These are phyloP conservation scores for Bothriochloa decipiens DNA, from an alignment of 176 grass and related monocot genomes.

Conservation along the genomic window DNA sequence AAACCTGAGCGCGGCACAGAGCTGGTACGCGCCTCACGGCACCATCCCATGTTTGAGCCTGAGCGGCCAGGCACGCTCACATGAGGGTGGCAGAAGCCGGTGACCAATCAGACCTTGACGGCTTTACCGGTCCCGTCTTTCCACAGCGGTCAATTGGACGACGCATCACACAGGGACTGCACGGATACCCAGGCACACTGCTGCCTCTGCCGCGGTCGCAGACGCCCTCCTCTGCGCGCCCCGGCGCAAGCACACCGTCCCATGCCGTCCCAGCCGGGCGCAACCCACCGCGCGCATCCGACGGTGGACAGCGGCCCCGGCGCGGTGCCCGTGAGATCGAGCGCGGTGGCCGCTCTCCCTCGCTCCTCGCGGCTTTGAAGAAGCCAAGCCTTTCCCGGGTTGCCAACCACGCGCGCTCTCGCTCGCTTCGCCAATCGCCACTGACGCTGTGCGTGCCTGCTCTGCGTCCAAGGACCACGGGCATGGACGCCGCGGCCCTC, in stretches of 20 bases:
- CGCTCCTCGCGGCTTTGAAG: not conserved
- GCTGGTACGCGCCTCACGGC: conserved; percentile 6
- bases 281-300: conserved; percentile 35
- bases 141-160: conserved; percentile 19
- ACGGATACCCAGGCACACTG: conserved; percentile 25
- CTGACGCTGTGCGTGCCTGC: not conserved
- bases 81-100: conserved; percentile 6
- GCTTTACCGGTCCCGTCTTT: conserved; percentile 15
- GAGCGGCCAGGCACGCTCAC: not conserved
- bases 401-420: conserved; percentile 33
- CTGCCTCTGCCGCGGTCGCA: not conserved
- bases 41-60: not conserved
- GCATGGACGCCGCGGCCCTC: not conserved
- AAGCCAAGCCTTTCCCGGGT: conserved; percentile 34
- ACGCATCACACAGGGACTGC: not conserved
- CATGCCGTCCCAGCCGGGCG: too few relatives aligned
- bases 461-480: conserved; percentile 24
- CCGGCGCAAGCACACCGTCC: conserved; percentile 33
- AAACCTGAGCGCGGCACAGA: not conserved
- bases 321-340: not conserved
- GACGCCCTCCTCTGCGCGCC: conserved; percentile 14
- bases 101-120: not conserved
- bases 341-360: too few relatives aligned
- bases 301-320: not conserved
- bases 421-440: not conserved